Evolutionary conservation across 371 early-diverging fungal species (phyloP).

Genomic region (Zancudomyces culisetae): DNA sequence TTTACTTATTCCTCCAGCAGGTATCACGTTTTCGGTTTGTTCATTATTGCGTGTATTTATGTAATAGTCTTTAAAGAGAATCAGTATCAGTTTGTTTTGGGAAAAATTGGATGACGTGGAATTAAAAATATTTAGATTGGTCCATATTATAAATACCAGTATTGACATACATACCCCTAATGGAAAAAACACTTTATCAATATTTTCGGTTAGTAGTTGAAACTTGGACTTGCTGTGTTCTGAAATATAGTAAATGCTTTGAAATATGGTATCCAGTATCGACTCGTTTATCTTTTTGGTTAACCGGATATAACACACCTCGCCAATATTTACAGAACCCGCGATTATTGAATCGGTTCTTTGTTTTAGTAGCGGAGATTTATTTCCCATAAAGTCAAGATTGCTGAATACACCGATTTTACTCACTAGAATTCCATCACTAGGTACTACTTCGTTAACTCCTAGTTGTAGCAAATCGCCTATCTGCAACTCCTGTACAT

Average conservation of each 20-base stretch:
- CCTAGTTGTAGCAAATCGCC: constrained; percentile 68
- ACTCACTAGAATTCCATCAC: constrained; percentile 68
- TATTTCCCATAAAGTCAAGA: constrained; percentile 53
- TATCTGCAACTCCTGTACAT: too few species aligned
- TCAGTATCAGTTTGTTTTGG: neutral
- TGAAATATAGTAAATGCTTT: constrained; percentile 12
- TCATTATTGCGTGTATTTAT: too few species aligned
- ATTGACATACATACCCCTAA: neutral
- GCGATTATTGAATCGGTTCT: constrained; percentile 55
- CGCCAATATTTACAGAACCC: constrained; percentile 77
- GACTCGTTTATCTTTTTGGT: constrained; percentile 52
- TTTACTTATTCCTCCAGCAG: too few species aligned
- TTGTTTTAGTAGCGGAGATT: constrained; percentile 33
- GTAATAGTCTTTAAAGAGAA: neutral
- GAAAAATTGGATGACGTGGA: neutral
- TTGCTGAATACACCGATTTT: constrained; percentile 41
- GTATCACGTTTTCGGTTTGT: neutral
- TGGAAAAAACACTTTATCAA: constrained; percentile 5
- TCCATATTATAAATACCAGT: neutral
- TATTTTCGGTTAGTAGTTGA: constrained; percentile 10
- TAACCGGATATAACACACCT: constrained; percentile 40
- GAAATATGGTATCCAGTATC: constrained; percentile 52
- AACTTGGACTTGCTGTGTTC: constrained; percentile 1
- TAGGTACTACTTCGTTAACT: constrained; percentile 78
- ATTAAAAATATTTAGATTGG: neutral